Evolutionary conservation across 306 rosid species (phyloP).

Genomic region (Neltuma alba): DNA sequence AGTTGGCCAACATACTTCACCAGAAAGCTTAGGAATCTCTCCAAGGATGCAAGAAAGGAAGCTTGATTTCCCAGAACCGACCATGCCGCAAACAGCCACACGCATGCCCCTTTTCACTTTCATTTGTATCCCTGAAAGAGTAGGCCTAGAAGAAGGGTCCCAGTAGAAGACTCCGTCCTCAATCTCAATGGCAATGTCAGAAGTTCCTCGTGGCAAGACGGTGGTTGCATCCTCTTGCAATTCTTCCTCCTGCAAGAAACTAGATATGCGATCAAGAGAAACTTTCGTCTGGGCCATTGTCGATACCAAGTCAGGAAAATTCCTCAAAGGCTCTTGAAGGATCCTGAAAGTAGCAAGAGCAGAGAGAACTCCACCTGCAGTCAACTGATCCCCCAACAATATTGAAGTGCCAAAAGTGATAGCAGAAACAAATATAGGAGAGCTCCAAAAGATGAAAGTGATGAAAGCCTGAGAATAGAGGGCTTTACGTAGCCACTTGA

Average conservation of each 20-base stretch:
- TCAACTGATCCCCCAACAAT: constrained; percentile 79
- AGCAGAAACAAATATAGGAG: constrained; percentile 97
- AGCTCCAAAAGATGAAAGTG: constrained; percentile 99
- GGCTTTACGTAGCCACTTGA: constrained; percentile 91
- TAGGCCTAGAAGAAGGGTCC: constrained; percentile 85
- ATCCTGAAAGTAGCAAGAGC: constrained; percentile 99
- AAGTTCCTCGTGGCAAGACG: constrained; percentile 68
- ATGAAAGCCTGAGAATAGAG: constrained; percentile 97
- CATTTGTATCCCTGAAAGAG: constrained; percentile 77
- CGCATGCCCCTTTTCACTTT: constrained; percentile 87
- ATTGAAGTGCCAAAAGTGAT: constrained; percentile 88
- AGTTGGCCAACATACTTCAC: constrained; percentile 77
- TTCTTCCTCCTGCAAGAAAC: constrained; percentile 93
- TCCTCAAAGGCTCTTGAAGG: constrained; percentile 99
- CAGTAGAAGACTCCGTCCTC: constrained; percentile 76
- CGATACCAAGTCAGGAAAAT: constrained; percentile 96
- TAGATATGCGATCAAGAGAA: constrained; percentile 92
- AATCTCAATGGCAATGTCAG: constrained; percentile 80
- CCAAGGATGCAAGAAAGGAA: constrained; percentile 97
- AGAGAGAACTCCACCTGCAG: constrained; percentile 97
- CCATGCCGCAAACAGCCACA: constrained; percentile 96
- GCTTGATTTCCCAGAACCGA: constrained; percentile 97
- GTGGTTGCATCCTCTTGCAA: constrained; percentile 91
- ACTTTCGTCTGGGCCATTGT: constrained; percentile 99
- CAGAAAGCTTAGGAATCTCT: constrained; percentile 86